A percentile compares a stretch with the other conserved stretches of the same genome.
Evolutionary conservation across 345 rosid genomes (phyloP).

Genomic region (Mangifera indica): DNA sequence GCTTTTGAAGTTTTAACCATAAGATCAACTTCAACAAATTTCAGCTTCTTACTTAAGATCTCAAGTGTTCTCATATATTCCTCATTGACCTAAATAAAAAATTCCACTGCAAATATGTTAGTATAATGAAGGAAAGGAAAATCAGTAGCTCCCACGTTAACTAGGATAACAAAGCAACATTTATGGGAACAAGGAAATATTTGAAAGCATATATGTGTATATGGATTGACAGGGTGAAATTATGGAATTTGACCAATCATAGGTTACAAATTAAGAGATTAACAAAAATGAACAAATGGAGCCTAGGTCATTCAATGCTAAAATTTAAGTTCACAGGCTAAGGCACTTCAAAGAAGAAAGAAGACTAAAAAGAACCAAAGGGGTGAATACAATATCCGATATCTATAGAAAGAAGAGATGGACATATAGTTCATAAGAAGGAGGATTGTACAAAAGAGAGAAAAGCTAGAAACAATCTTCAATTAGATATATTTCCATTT

Average conservation of each 20-base stretch:
- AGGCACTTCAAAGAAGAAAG: neutral
- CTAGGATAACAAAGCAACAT: slow-evolving; percentile 5
- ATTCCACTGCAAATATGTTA: slow-evolving; percentile 26
- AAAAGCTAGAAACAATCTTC: neutral
- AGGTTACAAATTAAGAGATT: neutral
- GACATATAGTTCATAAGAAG: neutral
- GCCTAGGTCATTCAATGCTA: neutral
- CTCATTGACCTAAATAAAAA: slow-evolving; percentile 74
- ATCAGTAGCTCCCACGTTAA: slow-evolving; percentile 1
- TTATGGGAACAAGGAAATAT: neutral
- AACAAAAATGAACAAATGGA: neutral
- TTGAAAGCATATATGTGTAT: neutral
- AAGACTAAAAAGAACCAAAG: neutral
- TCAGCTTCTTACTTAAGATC: slow-evolving; percentile 89
- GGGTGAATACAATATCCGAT: neutral
- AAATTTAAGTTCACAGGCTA: neutral
- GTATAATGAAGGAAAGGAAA: slow-evolving; percentile 4
- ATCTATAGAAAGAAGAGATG: neutral
- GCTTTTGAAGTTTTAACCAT: slow-evolving; percentile 83
- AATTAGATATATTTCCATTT: neutral
- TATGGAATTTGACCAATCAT: too few relatives aligned
- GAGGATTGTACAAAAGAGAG: neutral
- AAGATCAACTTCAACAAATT: slow-evolving; percentile 72
- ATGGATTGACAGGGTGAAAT: too few relatives aligned
- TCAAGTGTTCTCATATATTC: slow-evolving; percentile 88